These are phyloP conservation scores for Umbelopsis sp. DNA, from an alignment of 192 early-diverging fungal species.

Conservation along the genomic window DNA sequence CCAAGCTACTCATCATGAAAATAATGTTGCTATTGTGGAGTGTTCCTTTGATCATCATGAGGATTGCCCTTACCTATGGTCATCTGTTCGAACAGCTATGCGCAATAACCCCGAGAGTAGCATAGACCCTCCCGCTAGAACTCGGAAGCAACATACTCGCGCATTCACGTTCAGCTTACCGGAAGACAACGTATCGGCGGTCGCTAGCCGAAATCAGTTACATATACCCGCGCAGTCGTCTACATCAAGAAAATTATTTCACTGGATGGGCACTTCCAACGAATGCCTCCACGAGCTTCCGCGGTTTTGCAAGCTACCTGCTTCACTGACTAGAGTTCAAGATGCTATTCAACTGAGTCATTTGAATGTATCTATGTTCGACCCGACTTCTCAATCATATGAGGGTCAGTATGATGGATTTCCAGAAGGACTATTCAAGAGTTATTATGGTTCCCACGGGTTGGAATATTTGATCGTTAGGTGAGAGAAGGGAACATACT, in stretches of 20 bases:
- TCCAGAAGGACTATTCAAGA: neutral
- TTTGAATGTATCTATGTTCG: neutral
- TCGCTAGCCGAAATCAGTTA: neutral
- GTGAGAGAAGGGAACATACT: neutral
- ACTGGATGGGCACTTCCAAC: neutral
- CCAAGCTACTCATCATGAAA: neutral
- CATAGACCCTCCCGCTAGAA: neutral
- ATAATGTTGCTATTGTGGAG: neutral
- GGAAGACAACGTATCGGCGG: neutral
- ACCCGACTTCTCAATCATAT: neutral
- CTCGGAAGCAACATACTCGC: neutral
- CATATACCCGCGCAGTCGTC: neutral
- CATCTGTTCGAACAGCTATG: neutral
- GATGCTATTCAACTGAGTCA: neutral
- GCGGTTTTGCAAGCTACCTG: neutral
- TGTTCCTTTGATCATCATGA: neutral
- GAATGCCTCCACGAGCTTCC: neutral
- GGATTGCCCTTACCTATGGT: neutral
- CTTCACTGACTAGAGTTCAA: neutral
- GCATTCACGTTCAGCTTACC: neutral
- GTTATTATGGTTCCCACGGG: conserved; percentile 6
- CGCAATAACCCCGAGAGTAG: neutral
- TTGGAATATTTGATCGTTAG: conserved; percentile 5
- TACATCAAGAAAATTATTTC: neutral
- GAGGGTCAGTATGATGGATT: neutral